These are phyloP conservation scores for Boletus sp. DNA, from an alignment of 1,284 basidiomycete species.

Conservation along the genomic window DNA sequence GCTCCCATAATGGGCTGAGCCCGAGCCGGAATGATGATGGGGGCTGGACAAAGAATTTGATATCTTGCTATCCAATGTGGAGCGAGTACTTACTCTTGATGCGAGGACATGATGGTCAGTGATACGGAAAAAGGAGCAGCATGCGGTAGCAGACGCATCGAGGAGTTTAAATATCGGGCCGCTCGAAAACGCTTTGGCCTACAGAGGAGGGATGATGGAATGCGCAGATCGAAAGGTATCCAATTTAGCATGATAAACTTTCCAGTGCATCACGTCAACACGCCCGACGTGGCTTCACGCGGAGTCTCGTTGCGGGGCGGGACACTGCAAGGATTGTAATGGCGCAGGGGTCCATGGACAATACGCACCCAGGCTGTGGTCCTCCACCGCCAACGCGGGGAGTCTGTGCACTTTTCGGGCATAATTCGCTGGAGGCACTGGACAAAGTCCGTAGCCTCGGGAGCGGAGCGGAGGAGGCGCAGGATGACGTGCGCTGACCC, in stretches of 20 bases:
- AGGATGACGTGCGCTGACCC: constrained; percentile 17
- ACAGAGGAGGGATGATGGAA: constrained; percentile 20
- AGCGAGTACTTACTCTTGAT: constrained; percentile 16
- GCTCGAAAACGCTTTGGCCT: constrained; percentile 18
- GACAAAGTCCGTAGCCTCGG: not conserved
- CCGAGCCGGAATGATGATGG: not conserved
- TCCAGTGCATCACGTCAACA: constrained; percentile 32
- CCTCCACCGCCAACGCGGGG: constrained; percentile 16
- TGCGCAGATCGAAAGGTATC: constrained; percentile 17
- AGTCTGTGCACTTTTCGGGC: not conserved
- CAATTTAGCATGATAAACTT: constrained; percentile 21
- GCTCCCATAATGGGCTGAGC: constrained; percentile 5
- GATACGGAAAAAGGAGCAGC: constrained; percentile 5
- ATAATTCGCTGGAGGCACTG: constrained; percentile 4
- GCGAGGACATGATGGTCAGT: constrained; percentile 18
- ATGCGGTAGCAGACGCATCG: constrained; percentile 3
- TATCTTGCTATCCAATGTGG: not conserved
- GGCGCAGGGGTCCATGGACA: constrained; percentile 9
- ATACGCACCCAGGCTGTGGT: constrained; percentile 22
- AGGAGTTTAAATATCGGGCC: constrained; percentile 24
- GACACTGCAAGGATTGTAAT: constrained; percentile 2
- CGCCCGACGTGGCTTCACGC: not conserved
- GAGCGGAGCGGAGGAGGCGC: constrained; percentile 15
- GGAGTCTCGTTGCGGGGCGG: constrained; percentile 11
- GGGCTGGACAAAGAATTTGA: constrained; percentile 13